Conservation (phyloP, 2,329 filamentous ascomycete species). For the Sporothrix curviconia region DNA sequence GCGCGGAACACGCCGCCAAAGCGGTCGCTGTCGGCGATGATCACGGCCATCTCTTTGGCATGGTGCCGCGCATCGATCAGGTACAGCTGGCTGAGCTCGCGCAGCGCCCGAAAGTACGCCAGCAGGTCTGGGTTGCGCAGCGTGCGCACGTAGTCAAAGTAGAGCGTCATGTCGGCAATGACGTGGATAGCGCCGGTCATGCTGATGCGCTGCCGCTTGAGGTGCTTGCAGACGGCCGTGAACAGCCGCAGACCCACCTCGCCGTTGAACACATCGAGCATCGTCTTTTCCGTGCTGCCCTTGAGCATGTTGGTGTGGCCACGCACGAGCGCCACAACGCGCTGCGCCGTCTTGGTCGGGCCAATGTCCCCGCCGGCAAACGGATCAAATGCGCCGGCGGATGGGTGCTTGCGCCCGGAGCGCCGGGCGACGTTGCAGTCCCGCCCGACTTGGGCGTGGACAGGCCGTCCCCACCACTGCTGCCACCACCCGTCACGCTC, state of each 20-base stretch:
- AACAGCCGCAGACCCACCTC: constrained; percentile 93
- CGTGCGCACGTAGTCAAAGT: constrained; percentile 75
- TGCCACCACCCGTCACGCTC: constrained; percentile 22
- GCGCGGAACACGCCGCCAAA: constrained; percentile 90
- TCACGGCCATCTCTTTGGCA: constrained; percentile 88
- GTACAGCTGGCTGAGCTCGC: constrained; percentile 92
- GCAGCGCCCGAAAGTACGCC: constrained; percentile 83
- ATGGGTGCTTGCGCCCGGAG: constrained; percentile 21
- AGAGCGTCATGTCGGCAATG: constrained; percentile 94
- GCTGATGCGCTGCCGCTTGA: constrained; percentile 90
- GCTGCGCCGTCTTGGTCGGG: constrained; percentile 69
- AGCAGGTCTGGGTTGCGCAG: constrained; percentile 78
- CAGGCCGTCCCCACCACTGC: constrained; percentile 26
- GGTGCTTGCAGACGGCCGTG: constrained; percentile 86
- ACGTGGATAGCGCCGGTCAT: constrained; percentile 84
- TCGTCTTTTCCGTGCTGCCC: constrained; percentile 94
- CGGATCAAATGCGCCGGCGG: constrained; percentile 17
- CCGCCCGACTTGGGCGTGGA: constrained; percentile 20
- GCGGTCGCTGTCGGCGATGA: constrained; percentile 85
- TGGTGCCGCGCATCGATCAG: constrained; percentile 81
- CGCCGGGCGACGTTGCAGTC: background rate
- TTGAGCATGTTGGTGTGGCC: constrained; percentile 88
- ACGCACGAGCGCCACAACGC: constrained; percentile 77
- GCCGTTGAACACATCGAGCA: constrained; percentile 97
- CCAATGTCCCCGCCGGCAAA: constrained; percentile 36